Percentiles rank a stretch among this genome's conserved stretches.
phyloP scores from a whole-genome alignment of 768 basidiomycete genomes.

The Podaxis carcinomalis region DNA sequence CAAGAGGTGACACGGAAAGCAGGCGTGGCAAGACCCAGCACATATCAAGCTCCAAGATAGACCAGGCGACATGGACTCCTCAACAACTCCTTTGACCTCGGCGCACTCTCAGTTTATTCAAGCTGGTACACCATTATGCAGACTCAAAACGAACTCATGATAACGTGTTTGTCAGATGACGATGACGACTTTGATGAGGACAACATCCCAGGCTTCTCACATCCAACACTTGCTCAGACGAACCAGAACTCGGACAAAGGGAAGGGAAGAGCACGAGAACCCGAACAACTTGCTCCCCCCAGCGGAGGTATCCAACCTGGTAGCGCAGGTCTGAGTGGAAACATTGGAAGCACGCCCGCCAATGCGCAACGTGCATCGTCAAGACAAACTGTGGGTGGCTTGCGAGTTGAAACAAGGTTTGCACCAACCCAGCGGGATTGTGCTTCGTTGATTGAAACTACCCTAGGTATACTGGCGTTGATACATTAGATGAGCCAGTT shows the following conservation, averaged over 20 bases:
- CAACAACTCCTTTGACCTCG: constrained; percentile 45
- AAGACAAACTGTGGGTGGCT: constrained; percentile 74
- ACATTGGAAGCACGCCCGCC: constrained; percentile 54
- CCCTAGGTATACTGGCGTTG: constrained; percentile 69
- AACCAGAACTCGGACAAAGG: constrained; percentile 55
- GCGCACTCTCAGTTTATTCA: constrained; percentile 76
- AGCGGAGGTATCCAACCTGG: constrained; percentile 23
- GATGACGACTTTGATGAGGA: constrained; percentile 85
- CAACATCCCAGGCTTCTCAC: constrained; percentile 73
- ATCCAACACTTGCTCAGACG: constrained; percentile 48
- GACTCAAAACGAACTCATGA: neutral
- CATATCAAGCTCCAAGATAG: neutral
- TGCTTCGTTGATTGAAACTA: neutral
- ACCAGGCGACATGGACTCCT: constrained; percentile 31
- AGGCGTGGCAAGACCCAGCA: constrained; percentile 2
- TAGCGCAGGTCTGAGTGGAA: constrained; percentile 52
- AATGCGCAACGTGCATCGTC: constrained; percentile 34
- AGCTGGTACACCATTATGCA: constrained; percentile 45
- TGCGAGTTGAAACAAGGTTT: constrained; percentile 86
- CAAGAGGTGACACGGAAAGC: constrained; percentile 23
- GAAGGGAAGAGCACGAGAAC: constrained; percentile 59
- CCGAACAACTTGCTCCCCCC: constrained; percentile 47
- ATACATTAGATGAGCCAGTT: constrained; percentile 92
- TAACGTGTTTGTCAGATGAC: constrained; percentile 39
- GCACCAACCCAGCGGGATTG: constrained; percentile 15